Evolutionary conservation across 257 asterid species (phyloP), one percentile per base, ranked within the genome.

Genomic region (Avicennia marina): DNA sequence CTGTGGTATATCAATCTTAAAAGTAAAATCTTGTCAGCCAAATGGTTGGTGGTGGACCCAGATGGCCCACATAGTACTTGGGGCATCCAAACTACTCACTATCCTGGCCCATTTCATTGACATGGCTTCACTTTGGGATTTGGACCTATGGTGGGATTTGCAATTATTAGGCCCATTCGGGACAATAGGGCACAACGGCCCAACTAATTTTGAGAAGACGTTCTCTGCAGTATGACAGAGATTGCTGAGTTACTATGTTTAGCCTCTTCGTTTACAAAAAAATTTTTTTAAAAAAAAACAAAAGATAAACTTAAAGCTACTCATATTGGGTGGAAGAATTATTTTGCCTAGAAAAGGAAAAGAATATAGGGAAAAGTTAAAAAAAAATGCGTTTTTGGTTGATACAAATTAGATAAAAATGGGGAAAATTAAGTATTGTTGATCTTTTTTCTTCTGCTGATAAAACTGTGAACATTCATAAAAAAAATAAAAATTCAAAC

Each of bases 161-260:
- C n/a, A n/a, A 55, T 63, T 26, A 31, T 64, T 64, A 68, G 72
- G 72, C 60, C 75, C 71, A 2, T n/a, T 7, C 59, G n/a, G n/a
- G n/a, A n/a, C n/a, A n/a, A n/a, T n/a, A n/a, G n/a, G 17, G 46
- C 34, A 43, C 45, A 54, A 66, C 65, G 69, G 72, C 77, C 72
- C 72, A 65, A 71, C 77, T 65, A 71, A 53, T 25, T 60, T 45
- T 44, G 60, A 65, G 52, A 38, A 21, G 13, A 44, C 60, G 25
- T 63, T 32, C 4, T 5, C 3, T 43, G 51, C 24, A 45, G 63
- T 25, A 26, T 64, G 50, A 55, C 77, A 32, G 9, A 60, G 41
- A 59, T 64, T 45, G 64, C n/a, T 21, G 4, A 7, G 42, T 46
- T 53, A 54, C 64, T 52, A 31, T 36, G 56, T 38, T 46, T 16